Conservation (phyloP, 2,329 filamentous ascomycete species). For the Colletotrichum neosansevieriae region DNA sequence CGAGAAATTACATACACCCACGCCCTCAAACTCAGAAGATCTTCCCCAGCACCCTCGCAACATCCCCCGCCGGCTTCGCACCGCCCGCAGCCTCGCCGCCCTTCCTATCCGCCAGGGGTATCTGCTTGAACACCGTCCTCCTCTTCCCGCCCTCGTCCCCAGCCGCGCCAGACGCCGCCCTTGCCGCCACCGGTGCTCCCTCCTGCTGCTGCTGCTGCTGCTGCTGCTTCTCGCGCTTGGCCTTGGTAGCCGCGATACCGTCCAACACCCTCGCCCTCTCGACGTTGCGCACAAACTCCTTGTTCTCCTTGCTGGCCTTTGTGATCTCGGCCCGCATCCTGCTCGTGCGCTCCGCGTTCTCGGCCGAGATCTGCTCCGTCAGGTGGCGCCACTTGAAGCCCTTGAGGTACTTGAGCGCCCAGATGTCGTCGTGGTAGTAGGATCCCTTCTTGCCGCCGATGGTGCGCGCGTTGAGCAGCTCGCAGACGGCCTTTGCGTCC, state of each 20-base stretch:
- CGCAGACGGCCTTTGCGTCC: constrained; percentile 81
- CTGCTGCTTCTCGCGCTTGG: constrained; percentile 55
- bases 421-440: constrained; percentile 88
- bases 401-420: constrained; percentile 84
- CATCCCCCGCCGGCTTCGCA: constrained; percentile 66
- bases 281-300: constrained; percentile 82
- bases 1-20: constrained; percentile 9
- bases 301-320: constrained; percentile 82
- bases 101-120: constrained; percentile 66
- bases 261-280: constrained; percentile 85
- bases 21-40: constrained; percentile 62
- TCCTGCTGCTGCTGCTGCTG: constrained; percentile 42
- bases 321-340: constrained; percentile 83
- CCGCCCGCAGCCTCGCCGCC: constrained; percentile 54
- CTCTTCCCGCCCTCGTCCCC: constrained; percentile 46
- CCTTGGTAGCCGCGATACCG: constrained; percentile 74
- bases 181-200: constrained; percentile 39
- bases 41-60: constrained; percentile 72
- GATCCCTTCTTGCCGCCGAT: constrained; percentile 87
- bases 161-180: constrained; percentile 41
- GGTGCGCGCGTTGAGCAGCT: constrained; percentile 80
- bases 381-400: constrained; percentile 85
- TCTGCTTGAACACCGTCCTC: constrained; percentile 75
- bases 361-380: constrained; percentile 82
- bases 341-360: constrained; percentile 83